A percentile compares a stretch with the other conserved stretches of the same genome.
phyloP scores from a whole-genome alignment of 2,329 filamentous ascomycete species.

The Monilinia fructigena region DNA sequence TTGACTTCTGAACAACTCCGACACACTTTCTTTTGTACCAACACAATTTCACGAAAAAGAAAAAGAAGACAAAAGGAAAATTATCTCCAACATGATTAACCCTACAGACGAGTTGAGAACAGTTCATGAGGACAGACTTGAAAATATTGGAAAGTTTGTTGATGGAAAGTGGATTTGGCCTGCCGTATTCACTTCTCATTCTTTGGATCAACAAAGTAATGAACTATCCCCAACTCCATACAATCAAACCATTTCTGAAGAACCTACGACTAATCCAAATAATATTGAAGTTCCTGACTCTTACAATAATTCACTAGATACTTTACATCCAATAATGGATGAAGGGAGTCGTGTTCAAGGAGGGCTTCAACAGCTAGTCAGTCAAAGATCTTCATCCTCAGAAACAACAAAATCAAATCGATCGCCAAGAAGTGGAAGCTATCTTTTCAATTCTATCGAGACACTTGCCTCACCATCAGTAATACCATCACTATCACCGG shows the following conservation, averaged over 20 bases:
- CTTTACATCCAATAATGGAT: background rate
- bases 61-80: background rate
- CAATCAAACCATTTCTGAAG: background rate
- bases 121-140: background rate
- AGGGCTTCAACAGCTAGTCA: background rate
- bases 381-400: background rate
- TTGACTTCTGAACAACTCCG: background rate
- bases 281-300: background rate
- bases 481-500: background rate
- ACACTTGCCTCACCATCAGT: background rate
- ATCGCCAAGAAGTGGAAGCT: background rate
- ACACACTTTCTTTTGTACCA: background rate
- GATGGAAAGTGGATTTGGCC: background rate
- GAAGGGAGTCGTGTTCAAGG: background rate
- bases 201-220: background rate
- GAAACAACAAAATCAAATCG: background rate
- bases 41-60: background rate
- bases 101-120: background rate
- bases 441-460: background rate
- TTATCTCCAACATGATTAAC: background rate
- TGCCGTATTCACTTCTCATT: background rate
- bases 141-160: background rate
- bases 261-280: background rate
- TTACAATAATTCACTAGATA: background rate
- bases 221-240: background rate